These are phyloP conservation scores for Ophiostoma sp. DNA, from an alignment of 2,329 filamentous ascomycete species.

Conservation along the genomic window DNA sequence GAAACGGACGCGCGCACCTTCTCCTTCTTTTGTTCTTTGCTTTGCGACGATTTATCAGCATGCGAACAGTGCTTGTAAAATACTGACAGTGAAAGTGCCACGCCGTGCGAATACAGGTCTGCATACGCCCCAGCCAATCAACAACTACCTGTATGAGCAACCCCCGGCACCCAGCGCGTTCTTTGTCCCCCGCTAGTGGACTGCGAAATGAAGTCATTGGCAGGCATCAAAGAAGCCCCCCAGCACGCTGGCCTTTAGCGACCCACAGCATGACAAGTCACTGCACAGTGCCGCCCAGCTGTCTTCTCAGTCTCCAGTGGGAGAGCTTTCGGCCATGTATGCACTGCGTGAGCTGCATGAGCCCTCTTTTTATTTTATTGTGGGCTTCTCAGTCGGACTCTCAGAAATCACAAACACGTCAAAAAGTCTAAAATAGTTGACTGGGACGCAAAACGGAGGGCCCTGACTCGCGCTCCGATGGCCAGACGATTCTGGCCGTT, in stretches of 20 bases:
- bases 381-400: background rate
- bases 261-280: background rate
- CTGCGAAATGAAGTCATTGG: constrained; percentile 10
- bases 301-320: background rate
- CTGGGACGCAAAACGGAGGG: constrained; percentile 9
- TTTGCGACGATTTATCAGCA: background rate
- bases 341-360: background rate
- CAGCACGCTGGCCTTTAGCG: background rate
- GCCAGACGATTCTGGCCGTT: background rate
- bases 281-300: background rate
- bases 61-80: background rate
- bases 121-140: background rate
- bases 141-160: background rate
- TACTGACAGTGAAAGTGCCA: background rate
- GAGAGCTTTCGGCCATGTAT: background rate
- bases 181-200: background rate
- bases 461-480: background rate
- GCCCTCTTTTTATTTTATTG: background rate
- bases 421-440: background rate
- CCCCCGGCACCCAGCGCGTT: background rate
- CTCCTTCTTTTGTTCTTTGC: background rate
- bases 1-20: background rate
- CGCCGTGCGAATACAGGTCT: constrained; percentile 7
- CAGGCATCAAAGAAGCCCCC: background rate
- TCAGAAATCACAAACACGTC: background rate